Base-by-base conservation (phyloP, 1,139 yeast genomes). In the Geotrichum klebahnii region DNA sequence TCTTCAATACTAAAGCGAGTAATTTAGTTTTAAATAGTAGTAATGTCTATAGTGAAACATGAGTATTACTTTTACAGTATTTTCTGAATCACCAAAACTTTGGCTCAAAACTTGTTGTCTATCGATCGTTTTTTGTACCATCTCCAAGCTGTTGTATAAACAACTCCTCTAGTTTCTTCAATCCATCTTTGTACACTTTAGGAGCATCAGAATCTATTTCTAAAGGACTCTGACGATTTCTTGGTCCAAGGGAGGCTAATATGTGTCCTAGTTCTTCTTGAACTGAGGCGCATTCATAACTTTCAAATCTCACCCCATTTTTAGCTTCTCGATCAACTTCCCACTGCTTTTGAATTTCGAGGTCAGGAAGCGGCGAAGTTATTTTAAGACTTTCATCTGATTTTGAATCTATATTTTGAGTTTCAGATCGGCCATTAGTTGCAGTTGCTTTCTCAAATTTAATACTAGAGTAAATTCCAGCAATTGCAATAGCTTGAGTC, bases 401-500 rank as follows among this genome's bases (percentile, higher is more conserved):
- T 2, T 35, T 2, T 17, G 9, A 17, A n/a, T 5, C 12, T 17
- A n/a, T n/a, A n/a, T n/a, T n/a, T n/a, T n/a, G n/a, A n/a, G n/a
- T n/a, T n/a, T n/a, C n/a, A n/a, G n/a, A n/a, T n/a, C n/a, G n/a
- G n/a, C n/a, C n/a, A n/a, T n/a, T n/a, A n/a, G 29, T 26, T 8
- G 29, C 6, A 26, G 29, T 26, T 26, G 29, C 29, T 26, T 10
- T 26, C 29, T 26, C 10, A 26, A 39, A 8, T 3, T 5, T 28
- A 8, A 28, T 39, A 9, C 16, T 26, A 8, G 43, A 16, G n/a
- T 14, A 39, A 6, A 39, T 34, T 5, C 43, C 43, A 16, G 43
- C 33, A 14, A 26, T 14, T 5, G 43, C 34, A 8, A 39, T 28
- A 26, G 43, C 43, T 19, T 39, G 43, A 14, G 34, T 26, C 32